Conservation (phyloP, 2,329 filamentous ascomycete genomes). For the Botrytis hyacinthi region DNA sequence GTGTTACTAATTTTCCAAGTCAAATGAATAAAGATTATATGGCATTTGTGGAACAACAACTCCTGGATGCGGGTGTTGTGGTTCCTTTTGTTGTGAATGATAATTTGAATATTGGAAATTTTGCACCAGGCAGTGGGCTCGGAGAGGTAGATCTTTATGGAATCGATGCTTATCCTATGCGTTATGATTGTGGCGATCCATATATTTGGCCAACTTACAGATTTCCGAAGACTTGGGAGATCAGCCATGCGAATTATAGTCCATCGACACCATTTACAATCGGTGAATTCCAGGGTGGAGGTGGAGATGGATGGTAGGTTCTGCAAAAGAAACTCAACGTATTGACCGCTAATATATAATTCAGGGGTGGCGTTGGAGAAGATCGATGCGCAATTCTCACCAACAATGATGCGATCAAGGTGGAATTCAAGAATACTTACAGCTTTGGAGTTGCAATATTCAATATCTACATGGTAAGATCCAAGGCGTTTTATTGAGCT, state of each 20-base stretch:
- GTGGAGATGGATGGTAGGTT: conserved; percentile 65
- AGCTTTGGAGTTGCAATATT: conserved; percentile 65
- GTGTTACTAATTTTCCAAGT: conserved; percentile 41
- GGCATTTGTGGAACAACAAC: conserved; percentile 67
- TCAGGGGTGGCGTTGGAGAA: conserved; percentile 61
- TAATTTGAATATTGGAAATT: conserved; percentile 41
- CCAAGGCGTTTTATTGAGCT: not conserved
- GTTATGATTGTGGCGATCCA: conserved; percentile 47
- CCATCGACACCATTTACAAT: conserved; percentile 65
- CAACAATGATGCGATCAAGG: conserved; percentile 70
- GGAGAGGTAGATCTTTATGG: conserved; percentile 38
- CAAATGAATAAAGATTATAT: conserved; percentile 66
- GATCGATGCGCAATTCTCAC: conserved; percentile 63
- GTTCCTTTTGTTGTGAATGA: conserved; percentile 77
- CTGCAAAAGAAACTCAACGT: not conserved
- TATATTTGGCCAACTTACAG: conserved; percentile 56
- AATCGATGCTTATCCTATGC: conserved; percentile 45
- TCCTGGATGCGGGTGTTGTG: conserved; percentile 64
- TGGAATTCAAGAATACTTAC: conserved; percentile 76
- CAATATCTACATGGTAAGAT: conserved; percentile 70
- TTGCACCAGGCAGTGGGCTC: not conserved
- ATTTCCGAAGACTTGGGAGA: conserved; percentile 56
- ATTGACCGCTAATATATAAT: not conserved
- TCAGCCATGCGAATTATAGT: conserved; percentile 57
- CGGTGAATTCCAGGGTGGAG: conserved; percentile 63